These are phyloP conservation scores for Cantharellus cinnabarinus DNA, from an alignment of 768 basidiomycete species.

Conservation along the genomic window DNA sequence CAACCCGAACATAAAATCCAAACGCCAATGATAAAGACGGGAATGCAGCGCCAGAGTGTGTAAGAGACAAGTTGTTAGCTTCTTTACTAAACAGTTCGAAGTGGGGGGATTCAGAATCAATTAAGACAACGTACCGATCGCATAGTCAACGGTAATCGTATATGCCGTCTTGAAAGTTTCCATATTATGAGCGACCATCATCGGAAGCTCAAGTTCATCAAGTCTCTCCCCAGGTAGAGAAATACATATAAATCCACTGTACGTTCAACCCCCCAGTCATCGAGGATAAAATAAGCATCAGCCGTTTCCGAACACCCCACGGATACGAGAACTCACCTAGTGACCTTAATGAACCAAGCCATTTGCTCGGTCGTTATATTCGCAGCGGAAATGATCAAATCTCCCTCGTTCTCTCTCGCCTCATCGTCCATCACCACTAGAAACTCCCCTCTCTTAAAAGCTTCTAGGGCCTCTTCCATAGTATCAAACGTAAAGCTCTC, in stretches of 20 bases:
- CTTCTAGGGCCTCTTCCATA: slow-evolving; percentile 57
- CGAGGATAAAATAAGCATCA: background rate
- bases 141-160: slow-evolving; percentile 88
- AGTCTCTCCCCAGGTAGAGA: slow-evolving; percentile 61
- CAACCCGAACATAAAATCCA: background rate
- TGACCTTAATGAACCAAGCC: slow-evolving; percentile 97
- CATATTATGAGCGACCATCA: slow-evolving; percentile 86
- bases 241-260: slow-evolving; percentile 85
- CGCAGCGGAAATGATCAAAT: slow-evolving; percentile 73
- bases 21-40: background rate
- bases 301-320: background rate
- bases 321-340: slow-evolving; percentile 38
- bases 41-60: background rate
- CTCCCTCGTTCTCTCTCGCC: slow-evolving; percentile 89
- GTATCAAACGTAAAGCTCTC: slow-evolving; percentile 37
- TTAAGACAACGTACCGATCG: slow-evolving; percentile 37
- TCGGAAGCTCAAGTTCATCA: slow-evolving; percentile 58
- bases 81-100: background rate
- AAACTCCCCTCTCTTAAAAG: slow-evolving; percentile 67
- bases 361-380: slow-evolving; percentile 86
- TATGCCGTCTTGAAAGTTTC: slow-evolving; percentile 89
- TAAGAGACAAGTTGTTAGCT: background rate
- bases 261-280: background rate
- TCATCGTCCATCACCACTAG: slow-evolving; percentile 98
- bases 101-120: background rate